Base-by-base conservation (phyloP, 139 green algal genomes). In the Microglena sp. region DNA sequence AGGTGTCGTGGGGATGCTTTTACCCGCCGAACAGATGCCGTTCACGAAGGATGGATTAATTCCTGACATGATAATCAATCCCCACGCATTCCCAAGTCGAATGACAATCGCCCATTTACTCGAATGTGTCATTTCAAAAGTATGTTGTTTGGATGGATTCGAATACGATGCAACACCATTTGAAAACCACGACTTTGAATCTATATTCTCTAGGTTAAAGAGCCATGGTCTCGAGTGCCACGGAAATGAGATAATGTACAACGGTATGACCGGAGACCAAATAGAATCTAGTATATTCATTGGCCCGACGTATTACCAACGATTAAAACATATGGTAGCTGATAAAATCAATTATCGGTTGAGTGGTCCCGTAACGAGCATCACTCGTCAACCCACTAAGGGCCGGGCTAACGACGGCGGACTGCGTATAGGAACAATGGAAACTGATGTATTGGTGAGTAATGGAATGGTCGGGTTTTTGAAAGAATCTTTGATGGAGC, bases 401-500 rank as follows among this genome's bases (percentile, higher is more conserved):
- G 82, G 82, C 4, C 64, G 82, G n/a, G 86, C 72, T 85, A 66
- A 54, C 4, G 36, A 34, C 6, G 83, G 83, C 45, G 83, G 83
- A 1, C 71, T 89, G 50, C 72, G 78, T 18, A 82, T 89, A 32
- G 81, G 81, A 4, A 81, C 87, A 69, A 89, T 89, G 83, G 83
- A 89, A 67, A 45, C 65, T n/a, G 69, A 87, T 61, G 81, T 67
- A 7, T 31, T 70, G 33, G 21, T 68, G 2, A 26, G 62, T 18
- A 56, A 76, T 56, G 69, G 69, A 8, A 27, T 40, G 22, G 40
- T 32, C 15, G 1, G 5, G 22, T 72, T 72, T 15, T 3, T 66
- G 15, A 72, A 66, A 40, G 66, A 72, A 28, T 61, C 55, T 6
- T 61, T 59, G 18, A 45, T 65, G 29, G 55, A 72, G 6, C 24